Evolutionary conservation across 352 stramenopile species (phyloP), one percentile per base, ranked within the genome.

Genomic region (Globisporangium carolinianum): DNA sequence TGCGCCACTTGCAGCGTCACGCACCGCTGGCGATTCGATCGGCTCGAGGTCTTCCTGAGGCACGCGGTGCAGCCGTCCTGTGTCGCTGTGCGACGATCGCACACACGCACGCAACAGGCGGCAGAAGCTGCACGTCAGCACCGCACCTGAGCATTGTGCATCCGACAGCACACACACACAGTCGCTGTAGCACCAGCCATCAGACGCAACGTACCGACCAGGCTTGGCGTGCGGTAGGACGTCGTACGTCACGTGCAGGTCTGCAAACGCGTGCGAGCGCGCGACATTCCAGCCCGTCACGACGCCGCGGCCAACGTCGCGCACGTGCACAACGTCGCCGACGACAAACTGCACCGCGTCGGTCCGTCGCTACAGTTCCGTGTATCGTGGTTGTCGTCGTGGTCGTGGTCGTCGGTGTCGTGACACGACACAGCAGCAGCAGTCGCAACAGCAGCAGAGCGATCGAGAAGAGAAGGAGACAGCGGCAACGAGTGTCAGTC

Each of bases 311-410:
- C 75, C 79, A 1, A 83, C 59, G 6, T 69, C 68, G 17, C 82
- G 68, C 39, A 91, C 72, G 41, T 79, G 55, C 2, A 94, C 79
- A 17, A 93, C 60, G 50, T 94, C 85, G 35, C 85, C 85, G 45
- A 94, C 68, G 4, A 62, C 56, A 50, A 83, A 92, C 55, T 76
- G 50, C 17, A 92, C 65, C 6, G 55, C 63, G 14, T 75, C 57
- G 1, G 75, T 77, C 9, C 84, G 76, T 54, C 67, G 66, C 84
- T 91, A 57, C 1, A 2, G 37, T 42, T 42, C 5, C 24, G 24
- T 24, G 24, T 24, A 24, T 24, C 24, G 24, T 24, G 24, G 2
- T n/a, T n/a, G n/a, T n/a, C n/a, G n/a, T 24, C 24, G 24, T 24
- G 24, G 24, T 24, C 2, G 24, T 24, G 1, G 24, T 24, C 24